phyloP scores from a whole-genome alignment of 441 rosid species.

The Gossypium gossypioides region DNA sequence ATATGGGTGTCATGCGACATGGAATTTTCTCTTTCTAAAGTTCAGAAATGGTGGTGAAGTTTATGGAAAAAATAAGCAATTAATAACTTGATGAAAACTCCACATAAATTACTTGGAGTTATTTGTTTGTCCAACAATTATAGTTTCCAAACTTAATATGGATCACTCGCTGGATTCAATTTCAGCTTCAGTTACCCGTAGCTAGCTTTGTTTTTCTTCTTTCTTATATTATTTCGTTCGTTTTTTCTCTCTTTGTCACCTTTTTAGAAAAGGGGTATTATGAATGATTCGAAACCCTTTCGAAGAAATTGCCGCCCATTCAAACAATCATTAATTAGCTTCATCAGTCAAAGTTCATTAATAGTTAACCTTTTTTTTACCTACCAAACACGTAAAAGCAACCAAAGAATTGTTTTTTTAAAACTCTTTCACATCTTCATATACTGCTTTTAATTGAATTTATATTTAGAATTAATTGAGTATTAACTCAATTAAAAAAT shows the following conservation, averaged over 20 bases:
- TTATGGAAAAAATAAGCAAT: neutral
- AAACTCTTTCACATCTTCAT: neutral
- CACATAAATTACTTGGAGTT: neutral
- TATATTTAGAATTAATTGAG: neutral
- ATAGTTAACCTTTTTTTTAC: conserved; percentile 6
- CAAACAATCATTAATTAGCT: conserved; percentile 6
- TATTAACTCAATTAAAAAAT: too few relatives aligned
- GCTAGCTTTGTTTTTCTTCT: too few relatives aligned
- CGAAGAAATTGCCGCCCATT: conserved; percentile 6
- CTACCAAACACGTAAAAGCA: conserved; percentile 12
- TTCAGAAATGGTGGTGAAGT: neutral
- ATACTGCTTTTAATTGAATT: neutral
- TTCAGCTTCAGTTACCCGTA: too few relatives aligned
- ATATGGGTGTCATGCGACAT: too few relatives aligned
- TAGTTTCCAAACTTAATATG: neutral
- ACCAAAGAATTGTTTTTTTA: neutral
- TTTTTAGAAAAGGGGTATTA: too few relatives aligned
- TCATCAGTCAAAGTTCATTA: neutral
- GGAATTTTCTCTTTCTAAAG: neutral
- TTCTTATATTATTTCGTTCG: too few relatives aligned
- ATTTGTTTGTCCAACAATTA: neutral
- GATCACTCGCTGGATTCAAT: neutral
- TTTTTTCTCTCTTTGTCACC: too few relatives aligned
- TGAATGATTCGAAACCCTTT: too few relatives aligned
- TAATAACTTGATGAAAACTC: neutral